A percentile compares a stretch with the other conserved stretches of the same genome.
phyloP scores from a whole-genome alignment of 441 rosid genomes.

The Populus trichocarpa region DNA sequence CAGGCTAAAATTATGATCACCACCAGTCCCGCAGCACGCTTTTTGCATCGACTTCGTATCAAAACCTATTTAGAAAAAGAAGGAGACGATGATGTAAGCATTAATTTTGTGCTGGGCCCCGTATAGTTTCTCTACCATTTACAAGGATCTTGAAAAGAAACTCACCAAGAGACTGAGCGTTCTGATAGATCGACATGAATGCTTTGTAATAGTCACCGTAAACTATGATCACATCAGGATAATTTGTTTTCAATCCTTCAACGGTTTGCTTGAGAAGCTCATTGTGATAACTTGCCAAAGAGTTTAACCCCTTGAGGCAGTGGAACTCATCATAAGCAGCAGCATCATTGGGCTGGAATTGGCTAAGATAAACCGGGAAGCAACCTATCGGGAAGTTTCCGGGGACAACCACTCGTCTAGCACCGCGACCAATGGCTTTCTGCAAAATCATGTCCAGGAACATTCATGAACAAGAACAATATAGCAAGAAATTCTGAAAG shows the following conservation, averaged over 20 bases:
- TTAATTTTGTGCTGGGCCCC: neutral
- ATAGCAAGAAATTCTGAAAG: neutral
- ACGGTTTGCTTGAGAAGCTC: conserved; percentile 8
- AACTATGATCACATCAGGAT: neutral
- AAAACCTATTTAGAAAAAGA: neutral
- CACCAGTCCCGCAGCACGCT: neutral
- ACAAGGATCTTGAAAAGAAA: too few relatives aligned
- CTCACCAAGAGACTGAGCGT: neutral
- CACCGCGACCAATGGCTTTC: neutral
- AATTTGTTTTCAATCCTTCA: neutral
- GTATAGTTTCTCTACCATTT: neutral
- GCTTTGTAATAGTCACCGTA: conserved; percentile 15
- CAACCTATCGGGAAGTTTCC: conserved; percentile 1
- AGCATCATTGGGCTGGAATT: neutral
- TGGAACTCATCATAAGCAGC: neutral
- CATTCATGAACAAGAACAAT: neutral
- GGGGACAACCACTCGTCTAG: neutral
- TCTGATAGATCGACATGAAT: neutral
- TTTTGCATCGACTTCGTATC: neutral
- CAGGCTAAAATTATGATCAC: neutral
- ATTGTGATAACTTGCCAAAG: neutral
- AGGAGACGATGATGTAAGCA: neutral
- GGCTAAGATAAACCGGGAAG: neutral
- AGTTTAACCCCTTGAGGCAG: neutral
- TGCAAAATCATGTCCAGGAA: neutral